Evolutionary conservation across 257 asterid genomes (phyloP).

Genomic region (Nicotiana tomentosiformis): DNA sequence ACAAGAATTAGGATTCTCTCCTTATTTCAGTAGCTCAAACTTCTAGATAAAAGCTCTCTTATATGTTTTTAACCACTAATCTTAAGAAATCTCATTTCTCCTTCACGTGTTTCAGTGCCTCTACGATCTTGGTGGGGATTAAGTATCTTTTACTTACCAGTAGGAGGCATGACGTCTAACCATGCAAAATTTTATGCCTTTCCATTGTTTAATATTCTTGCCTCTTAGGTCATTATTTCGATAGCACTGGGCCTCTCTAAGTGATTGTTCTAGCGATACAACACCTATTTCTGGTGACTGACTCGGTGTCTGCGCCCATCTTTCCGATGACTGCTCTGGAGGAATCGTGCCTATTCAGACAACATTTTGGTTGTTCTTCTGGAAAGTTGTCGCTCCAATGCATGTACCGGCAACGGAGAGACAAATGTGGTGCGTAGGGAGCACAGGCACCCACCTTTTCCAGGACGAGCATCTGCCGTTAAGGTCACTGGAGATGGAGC

Average conservation of each 20-base stretch:
- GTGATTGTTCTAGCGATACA: neutral
- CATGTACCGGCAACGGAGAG: neutral
- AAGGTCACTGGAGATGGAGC: neutral
- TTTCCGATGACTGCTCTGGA: neutral
- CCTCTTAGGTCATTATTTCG: neutral
- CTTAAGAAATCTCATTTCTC: neutral
- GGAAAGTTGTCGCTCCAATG: neutral
- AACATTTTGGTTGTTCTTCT: neutral
- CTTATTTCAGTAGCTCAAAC: neutral
- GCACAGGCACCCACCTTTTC: neutral
- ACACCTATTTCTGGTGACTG: neutral
- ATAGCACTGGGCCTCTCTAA: neutral
- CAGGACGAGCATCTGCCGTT: neutral
- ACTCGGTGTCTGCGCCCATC: neutral
- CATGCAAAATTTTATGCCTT: neutral
- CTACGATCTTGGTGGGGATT: neutral
- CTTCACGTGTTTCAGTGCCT: neutral
- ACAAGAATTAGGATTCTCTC: neutral
- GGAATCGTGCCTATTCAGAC: neutral
- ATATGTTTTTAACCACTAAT: neutral
- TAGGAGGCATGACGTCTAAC: neutral
- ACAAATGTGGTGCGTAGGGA: neutral
- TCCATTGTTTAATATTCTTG: neutral
- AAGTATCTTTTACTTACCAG: constrained; percentile 10
- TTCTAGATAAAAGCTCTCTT: neutral